A percentile compares a stretch with the other conserved stretches of the same genome.
phyloP scores from a whole-genome alignment of 1,284 basidiomycete genomes.

The Cerioporus squamosus region DNA sequence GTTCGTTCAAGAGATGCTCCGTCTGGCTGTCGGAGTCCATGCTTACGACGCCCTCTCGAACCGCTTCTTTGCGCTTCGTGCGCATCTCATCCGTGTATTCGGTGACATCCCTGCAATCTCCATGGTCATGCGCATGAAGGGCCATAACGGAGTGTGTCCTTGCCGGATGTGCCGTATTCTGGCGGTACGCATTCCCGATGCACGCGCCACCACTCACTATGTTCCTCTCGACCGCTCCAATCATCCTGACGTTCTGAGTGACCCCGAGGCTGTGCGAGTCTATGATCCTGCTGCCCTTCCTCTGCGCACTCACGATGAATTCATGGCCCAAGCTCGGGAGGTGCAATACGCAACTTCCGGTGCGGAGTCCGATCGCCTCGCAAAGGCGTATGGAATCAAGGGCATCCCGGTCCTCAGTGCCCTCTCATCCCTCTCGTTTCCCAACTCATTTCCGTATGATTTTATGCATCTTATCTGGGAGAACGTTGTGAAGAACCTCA shows the following conservation, averaged over 20 bases:
- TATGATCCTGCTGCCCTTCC: slow-evolving; percentile 44
- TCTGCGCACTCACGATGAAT: slow-evolving; percentile 37
- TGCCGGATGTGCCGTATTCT: slow-evolving; percentile 49
- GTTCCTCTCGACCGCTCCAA: slow-evolving; percentile 35
- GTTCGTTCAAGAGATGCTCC: slow-evolving; percentile 40
- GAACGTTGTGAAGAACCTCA: slow-evolving; percentile 45
- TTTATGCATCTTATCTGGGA: slow-evolving; percentile 54
- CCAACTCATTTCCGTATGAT: slow-evolving; percentile 47
- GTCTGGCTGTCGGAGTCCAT: slow-evolving; percentile 39
- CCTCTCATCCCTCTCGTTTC: slow-evolving; percentile 43
- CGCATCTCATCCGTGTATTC: slow-evolving; percentile 44
- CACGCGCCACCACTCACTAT: slow-evolving; percentile 32
- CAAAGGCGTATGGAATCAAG: slow-evolving; percentile 46
- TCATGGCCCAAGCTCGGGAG: slow-evolving; percentile 38
- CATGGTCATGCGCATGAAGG: slow-evolving; percentile 50
- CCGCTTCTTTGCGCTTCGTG: slow-evolving; percentile 39
- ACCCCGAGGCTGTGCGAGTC: not conserved
- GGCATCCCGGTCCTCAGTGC: slow-evolving; percentile 39
- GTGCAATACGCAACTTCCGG: slow-evolving; percentile 35
- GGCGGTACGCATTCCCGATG: slow-evolving; percentile 36
- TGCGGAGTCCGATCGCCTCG: slow-evolving; percentile 29
- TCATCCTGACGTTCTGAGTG: slow-evolving; percentile 4
- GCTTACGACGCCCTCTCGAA: slow-evolving; percentile 36
- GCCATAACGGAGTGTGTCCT: slow-evolving; percentile 47
- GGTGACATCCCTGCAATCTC: slow-evolving; percentile 52